phyloP scores from a whole-genome alignment of 495 filamentous ascomycete species.

The Neurospora terricola region DNA sequence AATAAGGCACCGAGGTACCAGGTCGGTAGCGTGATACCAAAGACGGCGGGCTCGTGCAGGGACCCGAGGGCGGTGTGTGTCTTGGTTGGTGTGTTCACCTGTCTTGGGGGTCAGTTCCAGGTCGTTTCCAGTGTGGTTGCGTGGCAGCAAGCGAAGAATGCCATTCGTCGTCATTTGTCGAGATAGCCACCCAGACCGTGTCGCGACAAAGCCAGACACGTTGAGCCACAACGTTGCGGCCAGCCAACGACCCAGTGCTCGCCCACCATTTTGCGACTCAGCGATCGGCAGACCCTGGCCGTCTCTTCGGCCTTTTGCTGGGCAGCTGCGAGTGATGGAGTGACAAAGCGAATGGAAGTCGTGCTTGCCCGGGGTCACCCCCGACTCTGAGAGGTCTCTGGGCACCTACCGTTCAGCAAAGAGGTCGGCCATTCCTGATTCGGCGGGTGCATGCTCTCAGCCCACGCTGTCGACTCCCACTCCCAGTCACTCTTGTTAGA shows the following conservation, averaged over 20 bases:
- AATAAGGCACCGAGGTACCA: background rate
- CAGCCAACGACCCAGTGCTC: constrained; percentile 13
- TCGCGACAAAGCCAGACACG: constrained; percentile 1
- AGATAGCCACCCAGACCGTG: constrained; percentile 12
- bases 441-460: background rate
- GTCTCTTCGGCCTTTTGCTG: constrained; percentile 7
- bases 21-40: background rate
- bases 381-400: background rate
- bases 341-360: background rate
- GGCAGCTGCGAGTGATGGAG: background rate
- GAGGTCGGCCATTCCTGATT: background rate
- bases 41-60: background rate
- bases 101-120: background rate
- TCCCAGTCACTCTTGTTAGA: background rate
- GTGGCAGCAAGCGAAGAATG: constrained; percentile 11
- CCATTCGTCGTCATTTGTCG: constrained; percentile 22
- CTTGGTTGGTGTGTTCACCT: background rate
- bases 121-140: constrained; percentile 5
- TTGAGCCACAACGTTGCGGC: background rate
- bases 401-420: background rate
- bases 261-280: constrained; percentile 8
- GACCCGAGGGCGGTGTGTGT: background rate
- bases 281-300: constrained; percentile 3
- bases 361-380: background rate
- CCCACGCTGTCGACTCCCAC: background rate